These are phyloP conservation scores for Arthrobotrys sphaeroides DNA, from an alignment of 2,329 filamentous ascomycete species.

Conservation along the genomic window DNA sequence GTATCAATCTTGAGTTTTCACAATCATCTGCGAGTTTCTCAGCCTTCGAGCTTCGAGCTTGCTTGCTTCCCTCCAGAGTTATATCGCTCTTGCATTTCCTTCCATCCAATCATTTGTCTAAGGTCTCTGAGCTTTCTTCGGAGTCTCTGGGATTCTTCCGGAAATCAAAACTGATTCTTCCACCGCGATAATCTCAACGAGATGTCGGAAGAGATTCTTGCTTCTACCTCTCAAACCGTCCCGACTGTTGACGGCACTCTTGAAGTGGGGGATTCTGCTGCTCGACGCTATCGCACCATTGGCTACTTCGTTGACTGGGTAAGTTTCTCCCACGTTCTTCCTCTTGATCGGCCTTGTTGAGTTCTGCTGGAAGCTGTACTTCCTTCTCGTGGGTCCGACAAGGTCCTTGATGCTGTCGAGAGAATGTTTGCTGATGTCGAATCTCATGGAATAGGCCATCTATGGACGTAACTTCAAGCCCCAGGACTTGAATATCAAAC, in stretches of 20 bases:
- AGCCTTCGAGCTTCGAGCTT: background rate
- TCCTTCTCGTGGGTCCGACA: background rate
- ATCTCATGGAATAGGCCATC: constrained; percentile 69
- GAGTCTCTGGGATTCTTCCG: background rate
- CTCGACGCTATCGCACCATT: constrained; percentile 19
- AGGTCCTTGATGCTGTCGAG: background rate
- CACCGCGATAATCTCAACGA: background rate
- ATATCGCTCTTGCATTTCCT: background rate
- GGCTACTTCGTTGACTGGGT: constrained; percentile 50
- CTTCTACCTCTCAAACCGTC: background rate
- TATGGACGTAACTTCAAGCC: constrained; percentile 86
- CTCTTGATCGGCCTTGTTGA: background rate
- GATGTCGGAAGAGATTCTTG: background rate
- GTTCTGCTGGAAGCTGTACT: background rate
- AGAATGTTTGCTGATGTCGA: constrained; percentile 1
- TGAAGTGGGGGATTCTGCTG: background rate
- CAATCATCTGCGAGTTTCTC: background rate
- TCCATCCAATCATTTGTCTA: background rate
- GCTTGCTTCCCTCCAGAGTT: background rate
- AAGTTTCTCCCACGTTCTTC: background rate
- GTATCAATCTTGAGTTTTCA: background rate
- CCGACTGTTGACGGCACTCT: background rate
- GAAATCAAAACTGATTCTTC: background rate
- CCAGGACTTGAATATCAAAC: constrained; percentile 80
- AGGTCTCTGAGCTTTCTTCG: background rate